These are phyloP conservation scores for Tetrapyrgos nigripes DNA, from an alignment of 1,284 basidiomycete genomes.

Conservation along the genomic window DNA sequence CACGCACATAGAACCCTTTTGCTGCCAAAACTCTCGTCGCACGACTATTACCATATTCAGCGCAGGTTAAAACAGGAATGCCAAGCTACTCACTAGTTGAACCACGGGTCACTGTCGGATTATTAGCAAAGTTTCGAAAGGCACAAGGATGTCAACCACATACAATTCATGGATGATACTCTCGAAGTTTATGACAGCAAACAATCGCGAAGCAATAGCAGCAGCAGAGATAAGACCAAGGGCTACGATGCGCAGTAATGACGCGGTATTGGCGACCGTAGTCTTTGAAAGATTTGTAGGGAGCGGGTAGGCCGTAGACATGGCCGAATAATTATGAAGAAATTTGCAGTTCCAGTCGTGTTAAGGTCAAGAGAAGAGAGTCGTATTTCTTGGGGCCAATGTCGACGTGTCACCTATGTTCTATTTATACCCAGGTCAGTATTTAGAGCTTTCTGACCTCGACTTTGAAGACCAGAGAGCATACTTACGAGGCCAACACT, in stretches of 20 bases:
- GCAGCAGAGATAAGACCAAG: constrained; percentile 90
- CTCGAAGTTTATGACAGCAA: constrained; percentile 98
- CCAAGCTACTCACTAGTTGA: constrained; percentile 81
- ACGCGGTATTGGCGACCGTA: constrained; percentile 83
- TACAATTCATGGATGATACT: constrained; percentile 99
- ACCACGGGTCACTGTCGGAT: constrained; percentile 89
- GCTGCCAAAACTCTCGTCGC: constrained; percentile 89
- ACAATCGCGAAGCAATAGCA: constrained; percentile 94
- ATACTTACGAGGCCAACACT: neutral
- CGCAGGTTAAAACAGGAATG: neutral
- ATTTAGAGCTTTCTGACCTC: neutral
- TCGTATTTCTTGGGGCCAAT: neutral
- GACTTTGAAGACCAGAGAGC: neutral
- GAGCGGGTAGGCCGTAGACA: constrained; percentile 72
- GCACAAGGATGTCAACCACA: constrained; percentile 39
- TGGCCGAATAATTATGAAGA: constrained; percentile 41
- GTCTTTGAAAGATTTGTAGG: constrained; percentile 71
- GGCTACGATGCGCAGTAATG: constrained; percentile 86
- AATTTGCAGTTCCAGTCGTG: neutral
- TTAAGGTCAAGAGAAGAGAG: neutral
- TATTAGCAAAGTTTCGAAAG: constrained; percentile 17
- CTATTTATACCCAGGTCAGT: neutral
- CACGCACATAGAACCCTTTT: constrained; percentile 92
- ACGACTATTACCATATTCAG: constrained; percentile 62
- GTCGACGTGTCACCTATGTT: neutral